A percentile compares a stretch with the other conserved stretches of the same genome.
Evolutionary conservation across 1,139 yeast genomes (phyloP).

Genomic region (Magnusiomyces magnusii): DNA sequence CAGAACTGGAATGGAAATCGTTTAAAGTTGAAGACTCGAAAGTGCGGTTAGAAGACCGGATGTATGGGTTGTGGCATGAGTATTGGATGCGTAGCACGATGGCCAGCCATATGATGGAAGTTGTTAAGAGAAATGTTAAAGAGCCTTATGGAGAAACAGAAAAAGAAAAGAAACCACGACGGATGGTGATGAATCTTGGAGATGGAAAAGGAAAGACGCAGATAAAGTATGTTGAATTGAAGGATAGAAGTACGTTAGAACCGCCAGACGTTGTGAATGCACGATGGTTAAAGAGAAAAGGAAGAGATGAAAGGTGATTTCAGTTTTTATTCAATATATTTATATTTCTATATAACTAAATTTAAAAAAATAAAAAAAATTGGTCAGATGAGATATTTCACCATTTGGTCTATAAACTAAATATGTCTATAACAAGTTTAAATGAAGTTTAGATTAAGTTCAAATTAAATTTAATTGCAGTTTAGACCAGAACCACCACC

Average conservation of each 20-base stretch:
- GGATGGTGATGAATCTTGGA: conserved; percentile 23
- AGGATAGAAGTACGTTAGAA: conserved; percentile 52
- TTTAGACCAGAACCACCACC: conserved; percentile 1
- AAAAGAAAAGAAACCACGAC: conserved; percentile 8
- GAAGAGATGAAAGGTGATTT: background rate
- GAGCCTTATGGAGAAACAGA: conserved; percentile 6
- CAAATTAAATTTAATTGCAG: background rate
- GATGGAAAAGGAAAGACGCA: conserved; percentile 30
- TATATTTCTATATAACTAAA: too few relatives aligned
- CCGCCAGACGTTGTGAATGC: conserved; percentile 60
- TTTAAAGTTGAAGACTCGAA: conserved; percentile 19
- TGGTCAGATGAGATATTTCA: too few relatives aligned
- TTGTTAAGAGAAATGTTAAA: conserved; percentile 17
- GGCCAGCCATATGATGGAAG: conserved; percentile 27
- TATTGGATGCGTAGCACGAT: conserved; percentile 34
- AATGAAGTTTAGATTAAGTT: background rate
- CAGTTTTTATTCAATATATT: too few relatives aligned
- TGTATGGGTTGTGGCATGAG: conserved; percentile 30
- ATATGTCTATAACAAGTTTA: background rate
- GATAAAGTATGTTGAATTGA: conserved; percentile 50
- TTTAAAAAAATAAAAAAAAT: too few relatives aligned
- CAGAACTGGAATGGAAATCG: conserved; percentile 55
- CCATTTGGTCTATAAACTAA: too few relatives aligned
- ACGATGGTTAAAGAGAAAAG: conserved; percentile 38
- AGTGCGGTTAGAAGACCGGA: conserved; percentile 20